These are phyloP conservation scores for Trifolium pratense DNA, from an alignment of 306 rosid genomes.

Conservation along the genomic window DNA sequence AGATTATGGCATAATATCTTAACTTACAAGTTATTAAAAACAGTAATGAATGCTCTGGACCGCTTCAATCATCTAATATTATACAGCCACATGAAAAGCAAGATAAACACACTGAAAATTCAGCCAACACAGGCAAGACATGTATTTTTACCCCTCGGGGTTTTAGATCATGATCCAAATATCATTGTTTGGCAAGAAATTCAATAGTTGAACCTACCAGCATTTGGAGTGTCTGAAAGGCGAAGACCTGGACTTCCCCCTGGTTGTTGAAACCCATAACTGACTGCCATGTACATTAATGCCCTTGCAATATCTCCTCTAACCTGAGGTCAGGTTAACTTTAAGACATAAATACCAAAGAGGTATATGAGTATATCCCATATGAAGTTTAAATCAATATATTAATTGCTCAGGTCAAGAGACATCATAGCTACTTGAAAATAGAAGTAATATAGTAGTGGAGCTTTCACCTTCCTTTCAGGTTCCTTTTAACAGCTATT, in stretches of 20 bases:
- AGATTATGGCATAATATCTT: constrained; percentile 17
- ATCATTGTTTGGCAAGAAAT: background rate
- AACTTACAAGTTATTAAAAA: background rate
- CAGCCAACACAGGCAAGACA: background rate
- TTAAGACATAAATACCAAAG: constrained; percentile 23
- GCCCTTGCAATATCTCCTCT: constrained; percentile 86
- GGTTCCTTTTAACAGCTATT: constrained; percentile 22
- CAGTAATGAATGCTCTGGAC: constrained; percentile 1
- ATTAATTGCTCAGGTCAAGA: background rate
- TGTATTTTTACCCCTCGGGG: background rate
- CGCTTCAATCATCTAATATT: background rate
- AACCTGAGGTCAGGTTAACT: constrained; percentile 53
- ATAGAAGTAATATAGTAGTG: background rate
- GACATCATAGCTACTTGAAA: constrained; percentile 1
- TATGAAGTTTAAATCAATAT: constrained; percentile 15
- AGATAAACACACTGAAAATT: constrained; percentile 1
- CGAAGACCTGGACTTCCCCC: constrained; percentile 57
- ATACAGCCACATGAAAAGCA: constrained; percentile 6
- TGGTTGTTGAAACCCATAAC: constrained; percentile 62
- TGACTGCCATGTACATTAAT: constrained; percentile 77
- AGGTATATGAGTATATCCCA: constrained; percentile 22
- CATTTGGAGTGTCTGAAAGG: constrained; percentile 69
- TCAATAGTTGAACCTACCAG: constrained; percentile 52
- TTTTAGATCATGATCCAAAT: constrained; percentile 17
- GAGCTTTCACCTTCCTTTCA: constrained; percentile 1